Base-by-base conservation (phyloP, 2,329 filamentous ascomycete species). In the Exophiala mesophila region DNA sequence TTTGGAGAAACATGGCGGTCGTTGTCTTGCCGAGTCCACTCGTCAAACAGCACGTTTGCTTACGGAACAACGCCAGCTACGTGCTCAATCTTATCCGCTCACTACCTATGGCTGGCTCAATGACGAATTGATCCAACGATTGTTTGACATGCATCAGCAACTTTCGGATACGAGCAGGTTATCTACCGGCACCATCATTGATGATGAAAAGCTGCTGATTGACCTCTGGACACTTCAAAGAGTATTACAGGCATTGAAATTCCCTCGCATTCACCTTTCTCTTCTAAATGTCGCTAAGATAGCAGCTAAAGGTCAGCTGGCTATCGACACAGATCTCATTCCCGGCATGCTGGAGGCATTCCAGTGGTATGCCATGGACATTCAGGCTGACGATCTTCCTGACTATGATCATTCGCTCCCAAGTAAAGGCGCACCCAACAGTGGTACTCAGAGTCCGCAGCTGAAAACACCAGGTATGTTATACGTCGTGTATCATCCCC, bases 271-370 rank as follows among this genome's bases (percentile, higher is more conserved):
- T 28, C 71, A 78, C 32, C 70, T 80, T 32, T 80, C 77, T 6
- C 61, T 94, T 46, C 74, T 76, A 53, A 71, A 83, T 57, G 72
- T 88, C 32, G 64, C 89, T 41, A 73, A 81, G 30, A 81, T 84
- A 52, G 79, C 80, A 19, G 73, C 80, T 20, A 80, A 79, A 49
- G 74, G 83, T 41, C 67, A 72, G 2, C 57, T 69, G 16, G 58
- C 46, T 8, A 66, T 68, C 15, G 70, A 63, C 47, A 83, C 79
- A 54, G 84, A 88, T 50, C 73, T 74, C 31, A 76, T 88, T 10
- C 94, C 88, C 85, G 88, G 89, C 7, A 68, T 97, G 24, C 83
- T 94, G 48, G 89, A 95, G 64, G 81, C 85, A 18, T 63, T 98
- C 15, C 87, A 96, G 55, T 95, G 88, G 87, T 74, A 97, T 40